phyloP scores from a whole-genome alignment of 768 basidiomycete species.

The Leucosporidium yakuticum region DNA sequence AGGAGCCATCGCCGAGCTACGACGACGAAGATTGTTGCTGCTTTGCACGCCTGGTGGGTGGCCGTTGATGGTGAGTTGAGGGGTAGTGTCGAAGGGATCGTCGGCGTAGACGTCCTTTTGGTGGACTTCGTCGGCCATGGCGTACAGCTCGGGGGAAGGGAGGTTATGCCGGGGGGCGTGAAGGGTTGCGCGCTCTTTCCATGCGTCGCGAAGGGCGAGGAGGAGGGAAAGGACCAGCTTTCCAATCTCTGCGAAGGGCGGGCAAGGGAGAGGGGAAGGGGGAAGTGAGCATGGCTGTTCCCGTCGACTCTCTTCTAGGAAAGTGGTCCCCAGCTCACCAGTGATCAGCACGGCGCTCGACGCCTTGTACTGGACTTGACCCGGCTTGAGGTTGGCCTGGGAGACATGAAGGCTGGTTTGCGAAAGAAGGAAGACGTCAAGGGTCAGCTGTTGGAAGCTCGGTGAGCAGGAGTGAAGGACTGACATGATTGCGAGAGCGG shows the following conservation, averaged over 20 bases:
- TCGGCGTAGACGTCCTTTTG: conserved; percentile 18
- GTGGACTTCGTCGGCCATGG: not conserved
- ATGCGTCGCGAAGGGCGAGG: conserved; percentile 32
- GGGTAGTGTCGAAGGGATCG: conserved; percentile 24
- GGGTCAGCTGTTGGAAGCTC: not conserved
- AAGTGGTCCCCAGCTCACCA: conserved; percentile 7
- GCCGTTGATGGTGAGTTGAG: not conserved
- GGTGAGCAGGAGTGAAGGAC: not conserved
- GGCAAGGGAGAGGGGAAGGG: not conserved
- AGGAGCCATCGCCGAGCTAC: not conserved
- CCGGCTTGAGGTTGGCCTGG: conserved; percentile 22
- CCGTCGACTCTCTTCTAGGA: not conserved
- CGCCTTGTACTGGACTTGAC: conserved; percentile 34
- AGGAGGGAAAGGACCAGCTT: conserved; percentile 36
- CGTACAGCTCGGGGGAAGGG: conserved; percentile 27
- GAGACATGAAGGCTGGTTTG: conserved; percentile 25
- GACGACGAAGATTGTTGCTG: conserved; percentile 10
- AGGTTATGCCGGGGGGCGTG: conserved; percentile 21
- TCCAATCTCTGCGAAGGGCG: conserved; percentile 27
- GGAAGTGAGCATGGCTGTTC: not conserved
- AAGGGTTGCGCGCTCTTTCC: conserved; percentile 23
- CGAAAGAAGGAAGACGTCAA: not conserved
- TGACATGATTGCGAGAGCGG: conserved; percentile 34
- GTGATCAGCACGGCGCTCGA: conserved; percentile 37
- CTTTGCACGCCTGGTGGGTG: not conserved